Conservation (phyloP, 2,329 filamentous ascomycete genomes). For the Helminthosporium solani region DNA sequence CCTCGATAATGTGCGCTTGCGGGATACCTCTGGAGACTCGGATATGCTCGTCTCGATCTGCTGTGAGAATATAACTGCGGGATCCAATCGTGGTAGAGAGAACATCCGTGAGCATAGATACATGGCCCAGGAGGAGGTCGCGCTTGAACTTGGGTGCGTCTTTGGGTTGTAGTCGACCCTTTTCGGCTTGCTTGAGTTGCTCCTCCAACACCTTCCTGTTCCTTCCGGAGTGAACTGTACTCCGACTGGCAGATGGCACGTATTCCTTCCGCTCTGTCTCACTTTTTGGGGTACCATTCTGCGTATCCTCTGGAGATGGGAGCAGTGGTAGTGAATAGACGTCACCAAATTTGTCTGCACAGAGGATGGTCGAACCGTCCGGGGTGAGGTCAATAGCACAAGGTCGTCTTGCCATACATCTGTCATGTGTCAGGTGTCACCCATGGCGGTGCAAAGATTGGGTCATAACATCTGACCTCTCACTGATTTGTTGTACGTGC, state of each 20-base stretch:
- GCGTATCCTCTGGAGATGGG: slow-evolving; percentile 37
- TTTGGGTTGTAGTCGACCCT: slow-evolving; percentile 48
- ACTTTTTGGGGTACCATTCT: slow-evolving; percentile 16
- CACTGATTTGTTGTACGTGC: slow-evolving; percentile 65
- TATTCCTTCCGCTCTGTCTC: slow-evolving; percentile 41
- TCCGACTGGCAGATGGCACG: slow-evolving; percentile 55
- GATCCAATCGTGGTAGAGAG: slow-evolving; percentile 53
- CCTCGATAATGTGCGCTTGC: slow-evolving; percentile 85
- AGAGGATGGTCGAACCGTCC: slow-evolving; percentile 71
- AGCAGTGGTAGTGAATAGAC: slow-evolving; percentile 85
- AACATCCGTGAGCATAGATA: slow-evolving; percentile 88
- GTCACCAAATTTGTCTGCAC: slow-evolving; percentile 94
- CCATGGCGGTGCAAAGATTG: not conserved
- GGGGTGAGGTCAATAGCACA: slow-evolving; percentile 71
- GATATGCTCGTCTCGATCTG: slow-evolving; percentile 79
- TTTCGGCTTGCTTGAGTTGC: slow-evolving; percentile 52
- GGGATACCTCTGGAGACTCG: slow-evolving; percentile 78
- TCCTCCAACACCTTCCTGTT: slow-evolving; percentile 60
- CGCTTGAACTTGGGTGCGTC: slow-evolving; percentile 65
- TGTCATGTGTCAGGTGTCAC: slow-evolving; percentile 40
- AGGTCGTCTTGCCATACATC: slow-evolving; percentile 85
- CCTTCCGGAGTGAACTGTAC: slow-evolving; percentile 64
- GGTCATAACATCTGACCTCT: slow-evolving; percentile 56
- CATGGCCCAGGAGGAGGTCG: slow-evolving; percentile 82
- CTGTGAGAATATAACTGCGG: slow-evolving; percentile 63